Evolutionary conservation across 2,329 filamentous ascomycete species (phyloP), one percentile per base, ranked within the genome.

Genomic region (Ophiostoma populinum): DNA sequence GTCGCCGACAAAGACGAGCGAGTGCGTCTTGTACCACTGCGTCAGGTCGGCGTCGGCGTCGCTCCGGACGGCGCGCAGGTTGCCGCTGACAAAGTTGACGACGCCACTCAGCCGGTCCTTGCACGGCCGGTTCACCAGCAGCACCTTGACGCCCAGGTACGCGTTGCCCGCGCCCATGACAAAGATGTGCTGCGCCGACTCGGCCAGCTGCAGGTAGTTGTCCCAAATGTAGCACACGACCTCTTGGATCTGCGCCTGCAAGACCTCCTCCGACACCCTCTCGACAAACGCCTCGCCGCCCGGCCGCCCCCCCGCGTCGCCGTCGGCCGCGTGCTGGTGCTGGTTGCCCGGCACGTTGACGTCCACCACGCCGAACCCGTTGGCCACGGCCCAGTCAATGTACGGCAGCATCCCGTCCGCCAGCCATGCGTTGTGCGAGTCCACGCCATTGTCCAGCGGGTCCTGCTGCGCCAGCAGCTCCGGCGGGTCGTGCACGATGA

Each of bases 401-500:
- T 93, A 94, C 19, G 74, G 12, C 21, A 35, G 9, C 36, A 16
- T 12, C n/a, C 16, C 10, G 21, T 20, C 15, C 3, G 13, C 18
- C 48, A 94, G 63, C 71, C 80, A 93, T 6, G 79, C 73, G 49
- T 94, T 93, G 48, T 94, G 85, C 2, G 80, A 58, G 45, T 90
- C 80, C 5, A 92, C 56, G 24, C 66, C 70, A 36, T 80, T 80
- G 35, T 81, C 79, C n/a, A 76, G 55, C 1, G 67, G 62, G 51
- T 83, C 69, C 9, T 75, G 67, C 42, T 78, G 66, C 6, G 70
- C 77, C 42, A 77, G 59, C 9, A 86, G 53, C 45, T 80, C 74
- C 5, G 80, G 79, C 65, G 87, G 82, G 49, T 94, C 87, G 52
- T 98, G 90, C 37, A 98, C 77, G 32, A 95, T 78, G 9, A 98